phyloP scores from a whole-genome alignment of 495 filamentous ascomycete species.

The Aspergillus biplanus region DNA sequence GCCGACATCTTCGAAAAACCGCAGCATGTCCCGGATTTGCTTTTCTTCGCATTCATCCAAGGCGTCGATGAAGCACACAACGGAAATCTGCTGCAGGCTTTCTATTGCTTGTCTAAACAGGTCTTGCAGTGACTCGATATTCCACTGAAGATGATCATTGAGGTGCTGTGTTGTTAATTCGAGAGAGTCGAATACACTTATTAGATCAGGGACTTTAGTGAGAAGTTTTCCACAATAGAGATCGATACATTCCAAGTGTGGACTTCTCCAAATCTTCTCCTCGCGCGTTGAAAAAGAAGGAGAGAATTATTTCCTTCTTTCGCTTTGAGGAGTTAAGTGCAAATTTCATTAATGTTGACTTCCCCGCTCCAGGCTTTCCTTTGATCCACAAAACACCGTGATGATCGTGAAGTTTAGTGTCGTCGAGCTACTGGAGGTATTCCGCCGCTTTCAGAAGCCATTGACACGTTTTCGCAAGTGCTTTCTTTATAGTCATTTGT shows the following conservation, averaged over 20 bases:
- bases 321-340: slow-evolving; percentile 10
- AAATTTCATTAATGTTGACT: slow-evolving; percentile 58
- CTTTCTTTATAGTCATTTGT: slow-evolving; percentile 25
- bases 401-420: slow-evolving; percentile 35
- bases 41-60: slow-evolving; percentile 42
- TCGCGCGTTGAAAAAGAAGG: slow-evolving; percentile 10
- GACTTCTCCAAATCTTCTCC: slow-evolving; percentile 9
- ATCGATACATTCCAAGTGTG: slow-evolving; percentile 56
- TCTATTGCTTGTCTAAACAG: slow-evolving; percentile 22
- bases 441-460: slow-evolving; percentile 48
- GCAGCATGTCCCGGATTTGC: slow-evolving; percentile 38
- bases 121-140: slow-evolving; percentile 20
- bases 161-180: background rate
- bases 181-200: background rate
- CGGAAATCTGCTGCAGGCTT: background rate
- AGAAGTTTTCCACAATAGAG: slow-evolving; percentile 45
- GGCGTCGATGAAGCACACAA: slow-evolving; percentile 41
- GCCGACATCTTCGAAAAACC: slow-evolving; percentile 39
- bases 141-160: slow-evolving; percentile 6
- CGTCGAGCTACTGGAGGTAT: slow-evolving; percentile 52
- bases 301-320: background rate
- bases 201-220: background rate
- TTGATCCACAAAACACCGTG: slow-evolving; percentile 61
- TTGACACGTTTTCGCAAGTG: slow-evolving; percentile 45
- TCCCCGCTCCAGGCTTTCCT: slow-evolving; percentile 59